Conservation (phyloP, 441 rosid species). For the Oxalis stricta region DNA sequence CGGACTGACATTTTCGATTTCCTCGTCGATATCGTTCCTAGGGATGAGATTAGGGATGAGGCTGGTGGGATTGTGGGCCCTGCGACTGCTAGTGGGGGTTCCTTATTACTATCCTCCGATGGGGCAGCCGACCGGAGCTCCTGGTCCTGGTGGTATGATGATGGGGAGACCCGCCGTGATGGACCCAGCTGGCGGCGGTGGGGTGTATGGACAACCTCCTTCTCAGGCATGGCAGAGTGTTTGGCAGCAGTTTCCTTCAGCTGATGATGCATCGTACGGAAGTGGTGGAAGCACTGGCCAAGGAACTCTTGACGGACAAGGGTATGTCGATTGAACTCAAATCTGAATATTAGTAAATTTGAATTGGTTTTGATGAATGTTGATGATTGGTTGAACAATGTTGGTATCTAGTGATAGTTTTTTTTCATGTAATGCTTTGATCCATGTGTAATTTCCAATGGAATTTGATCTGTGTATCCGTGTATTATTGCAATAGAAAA, state of each 20-base stretch:
- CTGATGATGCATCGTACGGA: constrained; percentile 63
- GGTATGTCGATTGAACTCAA: constrained; percentile 25
- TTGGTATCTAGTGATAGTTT: too few relatives aligned
- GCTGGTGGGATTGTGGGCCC: constrained; percentile 45
- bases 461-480: too few relatives aligned
- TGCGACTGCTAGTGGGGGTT: constrained; percentile 68
- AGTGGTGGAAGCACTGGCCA: constrained; percentile 57
- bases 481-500: too few relatives aligned
- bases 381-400: too few relatives aligned
- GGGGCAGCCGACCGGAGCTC: constrained; percentile 48
- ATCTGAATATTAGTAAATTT: too few relatives aligned
- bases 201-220: constrained; percentile 68
- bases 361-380: too few relatives aligned
- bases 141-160: constrained; percentile 78
- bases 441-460: too few relatives aligned
- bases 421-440: too few relatives aligned
- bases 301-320: constrained; percentile 61
- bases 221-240: constrained; percentile 97
- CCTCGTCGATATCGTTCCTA: constrained; percentile 80
- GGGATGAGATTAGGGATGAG: constrained; percentile 87
- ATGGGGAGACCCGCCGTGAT: constrained; percentile 82
- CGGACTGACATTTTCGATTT: constrained; percentile 91
- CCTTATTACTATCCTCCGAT: constrained; percentile 86
- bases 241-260: constrained; percentile 56
- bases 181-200: constrained; percentile 40